Conservation (phyloP, 352 stramenopile genomes). For the Phytophthora pisi region DNA sequence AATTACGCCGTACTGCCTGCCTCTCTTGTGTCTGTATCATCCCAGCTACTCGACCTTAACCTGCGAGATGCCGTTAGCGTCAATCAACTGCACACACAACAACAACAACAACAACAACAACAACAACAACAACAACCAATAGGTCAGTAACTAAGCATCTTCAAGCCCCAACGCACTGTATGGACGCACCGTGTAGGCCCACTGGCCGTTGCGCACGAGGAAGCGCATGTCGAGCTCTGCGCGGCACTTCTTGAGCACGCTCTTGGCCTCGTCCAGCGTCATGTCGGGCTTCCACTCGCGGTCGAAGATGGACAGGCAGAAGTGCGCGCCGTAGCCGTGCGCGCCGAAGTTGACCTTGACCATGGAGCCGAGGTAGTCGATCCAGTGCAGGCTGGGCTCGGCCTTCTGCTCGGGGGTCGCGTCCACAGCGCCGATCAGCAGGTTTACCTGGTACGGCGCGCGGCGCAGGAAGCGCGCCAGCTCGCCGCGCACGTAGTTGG, state of each 20-base stretch:
- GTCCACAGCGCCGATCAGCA: conserved; percentile 81
- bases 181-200: conserved; percentile 67
- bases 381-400: conserved; percentile 85
- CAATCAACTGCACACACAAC: conserved; percentile 52
- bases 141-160: not conserved
- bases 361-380: conserved; percentile 89
- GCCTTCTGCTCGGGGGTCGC: conserved; percentile 32
- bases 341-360: conserved; percentile 88
- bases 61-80: conserved; percentile 68
- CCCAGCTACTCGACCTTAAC: conserved; percentile 60
- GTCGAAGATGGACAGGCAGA: conserved; percentile 89
- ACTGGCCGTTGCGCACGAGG: conserved; percentile 88
- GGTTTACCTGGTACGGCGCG: conserved; percentile 86
- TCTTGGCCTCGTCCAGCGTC: conserved; percentile 72
- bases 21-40: conserved; percentile 19
- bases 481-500: conserved; percentile 86
- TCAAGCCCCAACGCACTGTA: too few relatives aligned
- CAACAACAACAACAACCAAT: too few relatives aligned
- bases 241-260: conserved; percentile 81
- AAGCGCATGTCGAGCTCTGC: conserved; percentile 84
- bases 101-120: not conserved
- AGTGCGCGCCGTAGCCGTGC: conserved; percentile 86
- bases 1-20: conserved; percentile 15
- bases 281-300: conserved; percentile 89
- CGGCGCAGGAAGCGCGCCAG: conserved; percentile 83